These are phyloP conservation scores for Pichia nanzhaoensis DNA, from an alignment of 805 yeast species.

Conservation along the genomic window DNA sequence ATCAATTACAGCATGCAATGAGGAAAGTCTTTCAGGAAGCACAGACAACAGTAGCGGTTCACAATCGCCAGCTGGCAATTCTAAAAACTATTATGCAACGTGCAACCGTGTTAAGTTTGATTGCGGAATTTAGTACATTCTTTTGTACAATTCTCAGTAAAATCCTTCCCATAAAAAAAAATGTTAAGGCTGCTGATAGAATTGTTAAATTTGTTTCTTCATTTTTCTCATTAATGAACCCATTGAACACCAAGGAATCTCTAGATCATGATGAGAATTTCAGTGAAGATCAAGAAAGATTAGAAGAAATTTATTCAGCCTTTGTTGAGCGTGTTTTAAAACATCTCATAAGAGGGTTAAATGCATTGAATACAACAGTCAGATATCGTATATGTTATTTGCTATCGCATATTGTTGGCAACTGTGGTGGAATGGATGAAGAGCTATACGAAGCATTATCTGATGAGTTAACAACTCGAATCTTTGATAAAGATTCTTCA, in stretches of 20 bases:
- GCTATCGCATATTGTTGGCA: constrained; percentile 61
- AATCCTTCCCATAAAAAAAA: constrained; percentile 59
- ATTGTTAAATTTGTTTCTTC: constrained; percentile 61
- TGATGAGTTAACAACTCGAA: constrained; percentile 53
- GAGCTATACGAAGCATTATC: constrained; percentile 59
- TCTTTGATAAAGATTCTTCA: constrained; percentile 67
- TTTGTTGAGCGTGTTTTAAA: constrained; percentile 57
- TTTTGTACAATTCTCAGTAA: constrained; percentile 60
- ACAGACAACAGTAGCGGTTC: constrained; percentile 67
- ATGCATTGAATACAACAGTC: constrained; percentile 68
- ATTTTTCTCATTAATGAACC: constrained; percentile 46
- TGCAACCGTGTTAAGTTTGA: constrained; percentile 45
- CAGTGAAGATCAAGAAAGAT: constrained; percentile 25
- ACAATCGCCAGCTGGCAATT: constrained; percentile 62
- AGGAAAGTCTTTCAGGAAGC: constrained; percentile 76
- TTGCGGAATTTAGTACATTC: constrained; percentile 51
- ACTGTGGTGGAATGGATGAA: constrained; percentile 69
- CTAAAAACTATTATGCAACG: constrained; percentile 52
- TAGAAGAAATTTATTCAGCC: constrained; percentile 34
- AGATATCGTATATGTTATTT: constrained; percentile 76
- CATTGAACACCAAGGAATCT: too few species aligned
- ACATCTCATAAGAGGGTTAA: constrained; percentile 71
- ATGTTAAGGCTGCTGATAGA: constrained; percentile 68
- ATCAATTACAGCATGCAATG: constrained; percentile 39
- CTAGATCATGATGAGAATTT: too few species aligned